These are phyloP conservation scores for Symbiodinium natans DNA, from an alignment of 73 alveolate genomes.

Conservation along the genomic window DNA sequence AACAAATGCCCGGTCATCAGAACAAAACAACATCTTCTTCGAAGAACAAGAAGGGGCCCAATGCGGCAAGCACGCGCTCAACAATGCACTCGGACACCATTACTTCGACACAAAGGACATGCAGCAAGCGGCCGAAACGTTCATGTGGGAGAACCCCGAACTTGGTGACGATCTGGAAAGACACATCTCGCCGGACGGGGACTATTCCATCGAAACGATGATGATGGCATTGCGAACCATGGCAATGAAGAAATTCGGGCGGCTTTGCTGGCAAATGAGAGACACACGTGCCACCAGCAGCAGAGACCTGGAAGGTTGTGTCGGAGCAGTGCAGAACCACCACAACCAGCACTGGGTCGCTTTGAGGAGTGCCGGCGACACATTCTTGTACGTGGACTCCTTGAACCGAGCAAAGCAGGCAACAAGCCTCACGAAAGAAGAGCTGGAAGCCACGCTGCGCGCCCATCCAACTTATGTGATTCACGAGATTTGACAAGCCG, in stretches of 20 bases:
- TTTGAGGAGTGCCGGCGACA: too few relatives aligned
- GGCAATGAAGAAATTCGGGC: not conserved
- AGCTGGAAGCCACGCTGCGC: too few relatives aligned
- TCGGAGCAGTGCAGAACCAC: not conserved
- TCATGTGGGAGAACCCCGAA: not conserved
- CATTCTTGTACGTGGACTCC: too few relatives aligned
- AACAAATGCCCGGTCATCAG: too few relatives aligned
- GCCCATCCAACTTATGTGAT: too few relatives aligned
- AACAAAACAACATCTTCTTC: too few relatives aligned
- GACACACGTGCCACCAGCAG: not conserved
- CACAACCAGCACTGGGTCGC: not conserved
- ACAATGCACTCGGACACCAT: not conserved
- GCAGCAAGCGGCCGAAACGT: not conserved
- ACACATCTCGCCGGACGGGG: not conserved
- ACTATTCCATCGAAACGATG: not conserved
- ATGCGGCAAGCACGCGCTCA: not conserved
- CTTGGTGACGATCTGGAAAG: not conserved
- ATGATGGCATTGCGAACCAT: not conserved
- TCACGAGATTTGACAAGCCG: too few relatives aligned
- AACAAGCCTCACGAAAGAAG: too few relatives aligned
- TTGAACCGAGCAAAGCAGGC: too few relatives aligned
- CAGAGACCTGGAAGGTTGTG: not conserved
- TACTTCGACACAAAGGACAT: too few relatives aligned
- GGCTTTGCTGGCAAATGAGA: not conserved
- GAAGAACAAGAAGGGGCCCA: not conserved